Evolutionary conservation across 2,329 filamentous ascomycete genomes (phyloP), one percentile per base, ranked within the genome.

Genomic region (Alternaria brassicae): DNA sequence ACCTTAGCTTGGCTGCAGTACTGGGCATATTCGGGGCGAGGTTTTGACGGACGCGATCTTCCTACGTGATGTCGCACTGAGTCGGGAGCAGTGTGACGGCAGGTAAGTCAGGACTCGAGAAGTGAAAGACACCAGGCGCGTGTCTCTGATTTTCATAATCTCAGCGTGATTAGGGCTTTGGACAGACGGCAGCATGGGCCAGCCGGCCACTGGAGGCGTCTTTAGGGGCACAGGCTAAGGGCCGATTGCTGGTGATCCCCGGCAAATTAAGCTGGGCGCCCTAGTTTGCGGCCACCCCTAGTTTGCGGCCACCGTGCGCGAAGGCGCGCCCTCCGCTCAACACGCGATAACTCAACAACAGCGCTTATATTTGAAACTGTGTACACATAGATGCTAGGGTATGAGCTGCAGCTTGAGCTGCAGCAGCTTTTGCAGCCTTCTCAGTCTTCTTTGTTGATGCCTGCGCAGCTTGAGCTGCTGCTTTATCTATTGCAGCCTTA

Each of bases 1-100:
- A 70, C 62, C 51, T 63, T 63, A 59, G 65, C 66, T 60, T 58
- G 64, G 57, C 58, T 57, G 62, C 54, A 58, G 56, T 63, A 53
- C 39, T 61, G 65, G 36, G 58, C 69, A 71, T 71, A 58, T 65
- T 62, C 64, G 53, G 39, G 21, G 45, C 34, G 34, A 36, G 53
- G 49, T 44, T 42, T 57, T 49, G 49, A n/a, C n/a, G 27, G 41
- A 47, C 13, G 44, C 32, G 50, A 23, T 21, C 36, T 45, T 28
- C 39, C 45, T 13, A 49, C 39, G 32, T 10, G 44, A 27, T 25
- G 23, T 12, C 10, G 17, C 32, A 23, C 37, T 28, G 30, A 37
- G 34, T 53, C 49, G 50, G 44, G 44, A 37, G 53, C 34, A 45
- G 45, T 60, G 53, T 48, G 40, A 42, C 28, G 34, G 51, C 36